These are phyloP conservation scores for Macrolepiota fuliginosa DNA, from an alignment of 768 basidiomycete genomes.

Conservation along the genomic window DNA sequence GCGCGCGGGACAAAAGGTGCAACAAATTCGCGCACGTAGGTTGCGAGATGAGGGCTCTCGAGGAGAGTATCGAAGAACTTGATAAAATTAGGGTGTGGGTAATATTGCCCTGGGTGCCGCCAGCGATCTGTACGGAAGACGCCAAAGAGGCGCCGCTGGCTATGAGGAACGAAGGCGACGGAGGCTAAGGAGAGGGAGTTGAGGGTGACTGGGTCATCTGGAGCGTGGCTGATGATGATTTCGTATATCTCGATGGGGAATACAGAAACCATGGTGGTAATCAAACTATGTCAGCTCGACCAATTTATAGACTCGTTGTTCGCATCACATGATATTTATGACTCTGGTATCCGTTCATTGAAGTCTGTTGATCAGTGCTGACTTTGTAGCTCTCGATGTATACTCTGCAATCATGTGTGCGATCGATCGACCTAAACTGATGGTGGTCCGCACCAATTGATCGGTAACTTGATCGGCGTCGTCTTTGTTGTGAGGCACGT, in stretches of 20 bases:
- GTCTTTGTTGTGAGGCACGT: too few species aligned
- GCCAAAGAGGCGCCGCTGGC: background rate
- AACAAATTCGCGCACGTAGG: constrained; percentile 1
- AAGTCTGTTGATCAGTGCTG: too few species aligned
- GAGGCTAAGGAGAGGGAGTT: background rate
- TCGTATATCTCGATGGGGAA: constrained; percentile 6
- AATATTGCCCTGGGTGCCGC: background rate
- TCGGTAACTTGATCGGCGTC: too few species aligned
- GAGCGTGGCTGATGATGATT: background rate
- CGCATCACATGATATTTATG: too few species aligned
- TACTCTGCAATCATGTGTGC: too few species aligned
- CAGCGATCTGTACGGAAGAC: background rate
- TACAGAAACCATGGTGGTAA: background rate
- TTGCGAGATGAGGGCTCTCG: background rate
- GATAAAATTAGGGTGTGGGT: background rate
- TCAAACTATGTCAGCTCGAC: too few species aligned
- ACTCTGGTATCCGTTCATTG: too few species aligned
- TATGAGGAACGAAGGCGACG: background rate
- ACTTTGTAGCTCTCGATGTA: too few species aligned
- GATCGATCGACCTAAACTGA: too few species aligned
- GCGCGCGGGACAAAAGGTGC: background rate
- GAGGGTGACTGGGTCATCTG: background rate
- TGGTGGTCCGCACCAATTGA: too few species aligned
- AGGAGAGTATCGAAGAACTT: background rate
- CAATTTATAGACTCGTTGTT: too few species aligned